phyloP scores from a whole-genome alignment of 2,329 filamentous ascomycete genomes.

The Phialocephala sp. region DNA sequence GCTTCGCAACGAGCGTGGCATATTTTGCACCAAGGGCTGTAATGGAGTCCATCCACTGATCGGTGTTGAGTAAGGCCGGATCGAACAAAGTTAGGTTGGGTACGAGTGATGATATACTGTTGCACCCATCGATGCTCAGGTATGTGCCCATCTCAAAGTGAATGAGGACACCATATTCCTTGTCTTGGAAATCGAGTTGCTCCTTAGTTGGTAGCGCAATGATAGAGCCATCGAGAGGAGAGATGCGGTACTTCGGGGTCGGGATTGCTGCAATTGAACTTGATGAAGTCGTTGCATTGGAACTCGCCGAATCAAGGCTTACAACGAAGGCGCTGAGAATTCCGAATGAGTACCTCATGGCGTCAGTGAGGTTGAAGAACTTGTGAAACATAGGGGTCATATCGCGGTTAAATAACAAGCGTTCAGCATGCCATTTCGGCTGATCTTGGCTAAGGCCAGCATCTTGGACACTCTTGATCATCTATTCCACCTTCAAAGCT shows the following conservation, averaged over 20 bases:
- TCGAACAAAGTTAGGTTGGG: background rate
- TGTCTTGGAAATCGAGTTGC: background rate
- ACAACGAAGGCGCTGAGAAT: background rate
- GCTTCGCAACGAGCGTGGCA: conserved; percentile 2
- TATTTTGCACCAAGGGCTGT: conserved; percentile 5
- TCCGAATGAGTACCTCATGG: background rate
- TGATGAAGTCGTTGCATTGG: background rate
- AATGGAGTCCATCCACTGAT: conserved; percentile 4
- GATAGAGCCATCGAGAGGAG: background rate
- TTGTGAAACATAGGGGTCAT: background rate
- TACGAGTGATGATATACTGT: background rate
- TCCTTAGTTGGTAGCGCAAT: background rate
- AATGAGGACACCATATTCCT: conserved; percentile 3
- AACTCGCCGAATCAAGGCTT: background rate
- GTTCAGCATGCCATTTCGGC: background rate
- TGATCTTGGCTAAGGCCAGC: background rate
- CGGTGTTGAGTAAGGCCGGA: background rate
- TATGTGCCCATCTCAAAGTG: conserved; percentile 5
- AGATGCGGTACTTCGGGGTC: background rate
- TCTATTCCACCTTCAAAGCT: background rate
- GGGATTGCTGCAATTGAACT: background rate
- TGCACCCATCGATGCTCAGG: background rate
- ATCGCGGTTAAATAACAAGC: background rate
- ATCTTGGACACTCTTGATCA: background rate
- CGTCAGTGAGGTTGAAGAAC: background rate